phyloP scores from a whole-genome alignment of 805 yeast species.

The Candida succiphila region DNA sequence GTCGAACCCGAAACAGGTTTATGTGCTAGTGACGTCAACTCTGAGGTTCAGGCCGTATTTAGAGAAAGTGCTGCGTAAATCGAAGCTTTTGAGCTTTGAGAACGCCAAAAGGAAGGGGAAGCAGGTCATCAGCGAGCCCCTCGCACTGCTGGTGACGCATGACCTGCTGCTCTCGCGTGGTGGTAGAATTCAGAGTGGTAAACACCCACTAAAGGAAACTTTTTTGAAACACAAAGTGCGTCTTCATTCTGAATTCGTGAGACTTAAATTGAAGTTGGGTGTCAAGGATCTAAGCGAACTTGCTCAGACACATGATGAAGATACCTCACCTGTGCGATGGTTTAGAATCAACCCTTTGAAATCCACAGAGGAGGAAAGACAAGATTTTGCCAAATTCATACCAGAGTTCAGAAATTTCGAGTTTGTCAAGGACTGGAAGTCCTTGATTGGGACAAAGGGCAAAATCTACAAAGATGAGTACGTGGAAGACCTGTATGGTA shows the following conservation, averaged over 20 bases:
- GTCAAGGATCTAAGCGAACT: conserved; percentile 46
- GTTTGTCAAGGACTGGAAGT: conserved; percentile 34
- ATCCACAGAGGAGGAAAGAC: conserved; percentile 27
- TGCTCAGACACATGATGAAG: conserved; percentile 43
- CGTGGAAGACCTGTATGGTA: conserved; percentile 72
- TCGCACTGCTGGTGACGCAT: conserved; percentile 63
- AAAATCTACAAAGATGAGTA: conserved; percentile 61
- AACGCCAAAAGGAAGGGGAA: no score
- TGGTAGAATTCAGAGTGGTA: conserved; percentile 83
- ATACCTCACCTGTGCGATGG: conserved; percentile 78
- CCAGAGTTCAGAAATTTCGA: conserved; percentile 33
- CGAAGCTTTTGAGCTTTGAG: conserved; percentile 52
- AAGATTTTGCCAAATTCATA: no score
- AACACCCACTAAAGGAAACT: conserved; percentile 77
- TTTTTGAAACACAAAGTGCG: conserved; percentile 72
- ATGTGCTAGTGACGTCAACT: conserved; percentile 75
- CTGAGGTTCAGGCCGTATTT: conserved; percentile 62
- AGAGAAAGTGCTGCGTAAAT: conserved; percentile 48
- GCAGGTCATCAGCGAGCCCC: conserved; percentile 39
- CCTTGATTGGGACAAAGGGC: conserved; percentile 39
- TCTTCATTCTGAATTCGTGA: conserved; percentile 71
- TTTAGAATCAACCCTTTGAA: conserved; percentile 62
- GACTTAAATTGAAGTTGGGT: conserved; percentile 63
- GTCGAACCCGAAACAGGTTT: conserved; percentile 75
- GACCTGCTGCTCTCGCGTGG: conserved; percentile 68